phyloP scores from a whole-genome alignment of 768 basidiomycete genomes.

The Tulasnella sp. region DNA sequence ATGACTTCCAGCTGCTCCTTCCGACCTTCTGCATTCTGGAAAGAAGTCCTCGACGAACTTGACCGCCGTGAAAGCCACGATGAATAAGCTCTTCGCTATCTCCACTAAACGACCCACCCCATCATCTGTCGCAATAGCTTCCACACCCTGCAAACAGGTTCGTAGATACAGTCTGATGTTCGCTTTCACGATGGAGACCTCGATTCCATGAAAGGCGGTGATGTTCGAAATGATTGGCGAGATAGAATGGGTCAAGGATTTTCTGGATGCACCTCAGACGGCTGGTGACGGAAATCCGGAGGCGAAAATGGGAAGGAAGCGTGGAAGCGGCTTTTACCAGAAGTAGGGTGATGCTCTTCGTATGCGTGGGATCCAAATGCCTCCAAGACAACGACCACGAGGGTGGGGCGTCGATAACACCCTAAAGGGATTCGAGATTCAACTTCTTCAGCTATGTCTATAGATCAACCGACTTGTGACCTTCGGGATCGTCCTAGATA shows the following conservation, averaged over 20 bases:
- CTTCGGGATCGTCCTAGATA: slow-evolving; percentile 6
- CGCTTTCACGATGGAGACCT: background rate
- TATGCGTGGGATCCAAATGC: slow-evolving; percentile 22
- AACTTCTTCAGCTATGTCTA: slow-evolving; percentile 20
- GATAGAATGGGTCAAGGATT: background rate
- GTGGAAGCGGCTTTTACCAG: slow-evolving; percentile 18
- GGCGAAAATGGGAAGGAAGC: slow-evolving; percentile 8
- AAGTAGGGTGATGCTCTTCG: slow-evolving; percentile 20
- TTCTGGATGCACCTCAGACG: slow-evolving; percentile 19
- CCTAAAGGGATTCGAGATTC: slow-evolving; percentile 14
- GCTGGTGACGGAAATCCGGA: slow-evolving; percentile 28
- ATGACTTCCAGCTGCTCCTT: too few species aligned
- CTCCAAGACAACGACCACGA: slow-evolving; percentile 28
- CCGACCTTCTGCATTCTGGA: too few species aligned
- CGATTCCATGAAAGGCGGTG: slow-evolving; percentile 13
- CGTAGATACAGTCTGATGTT: slow-evolving; percentile 15
- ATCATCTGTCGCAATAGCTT: background rate
- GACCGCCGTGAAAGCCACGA: slow-evolving; percentile 5
- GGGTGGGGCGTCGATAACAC: background rate
- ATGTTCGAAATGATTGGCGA: background rate
- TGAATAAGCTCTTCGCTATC: background rate
- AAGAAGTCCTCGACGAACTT: background rate
- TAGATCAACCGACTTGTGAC: slow-evolving; percentile 17
- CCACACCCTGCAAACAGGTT: background rate
- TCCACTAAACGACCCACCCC: background rate